Conservation (phyloP, 768 basidiomycete species). For the Ephemerocybe angulata region DNA sequence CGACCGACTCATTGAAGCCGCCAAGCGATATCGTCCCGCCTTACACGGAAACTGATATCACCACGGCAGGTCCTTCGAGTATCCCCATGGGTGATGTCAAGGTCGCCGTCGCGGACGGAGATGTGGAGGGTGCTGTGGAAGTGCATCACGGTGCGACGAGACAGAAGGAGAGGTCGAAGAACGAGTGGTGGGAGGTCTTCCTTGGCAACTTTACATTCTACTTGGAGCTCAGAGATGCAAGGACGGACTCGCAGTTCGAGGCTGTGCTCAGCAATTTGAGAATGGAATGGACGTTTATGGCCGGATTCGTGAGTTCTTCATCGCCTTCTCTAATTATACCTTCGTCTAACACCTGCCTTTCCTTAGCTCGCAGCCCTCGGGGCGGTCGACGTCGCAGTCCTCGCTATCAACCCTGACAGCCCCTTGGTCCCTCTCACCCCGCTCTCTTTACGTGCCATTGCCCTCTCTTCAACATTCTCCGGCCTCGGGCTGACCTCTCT, state of each 20-base stretch:
- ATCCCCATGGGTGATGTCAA: background rate
- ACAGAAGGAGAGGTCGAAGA: too few relatives aligned
- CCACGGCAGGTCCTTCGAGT: background rate
- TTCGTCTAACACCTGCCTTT: background rate
- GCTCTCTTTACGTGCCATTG: slow-evolving; percentile 49
- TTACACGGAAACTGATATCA: background rate
- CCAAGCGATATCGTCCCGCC: slow-evolving; percentile 1
- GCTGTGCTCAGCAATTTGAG: slow-evolving; percentile 44
- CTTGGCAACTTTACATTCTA: slow-evolving; percentile 57
- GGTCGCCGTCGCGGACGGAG: background rate
- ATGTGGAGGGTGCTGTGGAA: slow-evolving; percentile 24
- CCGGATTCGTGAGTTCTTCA: slow-evolving; percentile 46
- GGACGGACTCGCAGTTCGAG: slow-evolving; percentile 48
- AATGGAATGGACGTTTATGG: slow-evolving; percentile 63
- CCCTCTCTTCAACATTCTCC: slow-evolving; percentile 54
- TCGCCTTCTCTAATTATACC: slow-evolving; percentile 4
- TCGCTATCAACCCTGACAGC: slow-evolving; percentile 54
- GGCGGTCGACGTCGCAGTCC: slow-evolving; percentile 56
- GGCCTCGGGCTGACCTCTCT: slow-evolving; percentile 63
- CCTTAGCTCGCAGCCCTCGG: slow-evolving; percentile 57
- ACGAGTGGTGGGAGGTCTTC: slow-evolving; percentile 28
- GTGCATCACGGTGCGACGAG: too few relatives aligned
- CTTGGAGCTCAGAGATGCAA: slow-evolving; percentile 47
- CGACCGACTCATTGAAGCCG: slow-evolving; percentile 4
- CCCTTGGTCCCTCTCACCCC: slow-evolving; percentile 43